phyloP scores from a whole-genome alignment of 2,329 filamentous ascomycete genomes.

The Blastomyces silverae region DNA sequence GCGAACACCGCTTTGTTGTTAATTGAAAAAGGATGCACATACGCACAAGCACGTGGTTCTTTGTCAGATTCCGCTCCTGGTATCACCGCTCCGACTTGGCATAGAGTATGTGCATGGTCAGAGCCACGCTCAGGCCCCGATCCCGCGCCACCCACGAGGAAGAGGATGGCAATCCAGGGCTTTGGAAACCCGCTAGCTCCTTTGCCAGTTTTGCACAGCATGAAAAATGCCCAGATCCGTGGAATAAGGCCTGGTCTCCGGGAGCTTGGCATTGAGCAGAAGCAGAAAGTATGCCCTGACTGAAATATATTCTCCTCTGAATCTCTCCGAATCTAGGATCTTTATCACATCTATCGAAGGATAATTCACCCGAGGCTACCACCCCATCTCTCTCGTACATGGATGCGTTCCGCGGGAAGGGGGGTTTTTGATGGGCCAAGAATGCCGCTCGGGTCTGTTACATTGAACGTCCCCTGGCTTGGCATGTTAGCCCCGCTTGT shows the following conservation, averaged over 20 bases:
- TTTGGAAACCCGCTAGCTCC: neutral
- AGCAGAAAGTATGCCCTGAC: neutral
- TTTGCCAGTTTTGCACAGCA: neutral
- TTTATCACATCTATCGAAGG: neutral
- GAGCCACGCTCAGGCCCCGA: slow-evolving; percentile 2
- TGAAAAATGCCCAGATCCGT: neutral
- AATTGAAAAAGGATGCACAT: neutral
- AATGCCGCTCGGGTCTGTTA: neutral
- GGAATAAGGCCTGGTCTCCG: neutral
- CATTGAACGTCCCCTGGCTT: neutral
- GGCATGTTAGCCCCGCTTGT: neutral
- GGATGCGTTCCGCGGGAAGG: neutral
- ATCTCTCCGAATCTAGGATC: neutral
- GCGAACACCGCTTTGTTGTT: neutral
- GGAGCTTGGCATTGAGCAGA: neutral
- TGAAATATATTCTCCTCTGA: neutral
- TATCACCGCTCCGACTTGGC: slow-evolving; percentile 6
- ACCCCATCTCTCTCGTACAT: neutral
- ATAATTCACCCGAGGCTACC: neutral
- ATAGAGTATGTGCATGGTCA: neutral
- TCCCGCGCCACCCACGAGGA: neutral
- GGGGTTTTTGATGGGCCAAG: neutral
- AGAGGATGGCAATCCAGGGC: neutral
- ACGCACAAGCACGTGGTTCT: neutral
- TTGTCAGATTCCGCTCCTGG: neutral